Base-by-base conservation (phyloP, 2,329 filamentous ascomycete genomes). In the Ceratocystiopsis minuta region DNA sequence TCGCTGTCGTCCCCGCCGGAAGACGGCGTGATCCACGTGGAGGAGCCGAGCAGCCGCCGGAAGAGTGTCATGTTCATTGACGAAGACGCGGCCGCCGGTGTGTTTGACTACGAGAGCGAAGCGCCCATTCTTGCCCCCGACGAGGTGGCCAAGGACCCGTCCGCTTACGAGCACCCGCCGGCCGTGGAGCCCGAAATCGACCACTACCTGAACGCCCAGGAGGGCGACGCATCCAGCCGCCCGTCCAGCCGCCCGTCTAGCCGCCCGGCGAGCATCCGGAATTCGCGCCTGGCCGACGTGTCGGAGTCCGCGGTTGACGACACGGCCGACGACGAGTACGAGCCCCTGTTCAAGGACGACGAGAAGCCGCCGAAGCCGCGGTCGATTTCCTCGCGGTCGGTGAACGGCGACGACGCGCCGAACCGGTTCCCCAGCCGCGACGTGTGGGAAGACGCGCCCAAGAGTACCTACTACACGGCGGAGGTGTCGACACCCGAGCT, bases 391-490 rank as follows among this genome's bases (percentile, higher is more conserved):
- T 43, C 54, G 38, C 55, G 57, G 36, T 55, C 56, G 18, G 62
- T 66, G 40, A 67, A 68, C 48, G 60, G 68, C 43, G 64, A 64
- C 43, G 67, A 74, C 48, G 63, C 69, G 46, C 72, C 75, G 48
- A 79, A 80, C 46, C 60, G 71, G 47, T 98, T 98, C 60, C 90
- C 90, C 1, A 95, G 87, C 58, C 81, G 87, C 57, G 90, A 98
- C 56, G 75, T 96, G 35, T 98, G 90, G 90, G 90, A 98, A 62
- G 92, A 98, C 57, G 80, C 85, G 0, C 90, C 92, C 4, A 80
- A 78, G 54, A 94, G 86, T 59, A 67, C 84, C 41, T 77, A 90
- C 53, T 75, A 72, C 53, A 78, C 74, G 32, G 78, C 87, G 3
- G 86, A 83, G 45, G 88, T 96, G 9, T 83, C 80, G 3, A 90